These are phyloP conservation scores for Ogataea glucozyma DNA, from an alignment of 805 yeast genomes.

Conservation along the genomic window DNA sequence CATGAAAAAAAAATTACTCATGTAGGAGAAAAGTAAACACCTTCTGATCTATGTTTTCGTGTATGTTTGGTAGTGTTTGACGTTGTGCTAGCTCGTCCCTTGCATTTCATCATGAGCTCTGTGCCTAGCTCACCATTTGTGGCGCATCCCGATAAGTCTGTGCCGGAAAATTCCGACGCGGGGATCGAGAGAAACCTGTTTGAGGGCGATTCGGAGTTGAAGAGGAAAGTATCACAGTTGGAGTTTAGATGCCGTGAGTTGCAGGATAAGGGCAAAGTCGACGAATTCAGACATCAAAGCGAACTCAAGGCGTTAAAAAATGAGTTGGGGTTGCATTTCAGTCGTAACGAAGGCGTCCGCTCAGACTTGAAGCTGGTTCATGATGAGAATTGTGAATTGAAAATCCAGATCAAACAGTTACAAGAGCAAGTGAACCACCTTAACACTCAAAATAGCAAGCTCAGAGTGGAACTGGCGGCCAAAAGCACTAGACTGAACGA, in stretches of 20 bases:
- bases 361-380: slow-evolving; percentile 17
- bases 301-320: slow-evolving; percentile 11
- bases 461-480: slow-evolving; percentile 9
- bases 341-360: slow-evolving; percentile 37
- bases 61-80: neutral
- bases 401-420: slow-evolving; percentile 38
- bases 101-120: slow-evolving; percentile 2
- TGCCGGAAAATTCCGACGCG: neutral
- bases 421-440: neutral
- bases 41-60: too few relatives aligned
- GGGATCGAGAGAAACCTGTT: neutral
- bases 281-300: slow-evolving; percentile 3
- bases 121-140: slow-evolving; percentile 25
- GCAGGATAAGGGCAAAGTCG: slow-evolving; percentile 6
- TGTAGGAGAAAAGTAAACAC: too few relatives aligned
- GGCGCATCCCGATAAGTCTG: slow-evolving; percentile 17
- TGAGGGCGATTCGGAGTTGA: slow-evolving; percentile 1
- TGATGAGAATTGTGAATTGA: slow-evolving; percentile 31
- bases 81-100: neutral
- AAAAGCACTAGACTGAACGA: slow-evolving; percentile 6
- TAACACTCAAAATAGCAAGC: slow-evolving; percentile 6
- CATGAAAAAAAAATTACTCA: neutral
- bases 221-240: neutral
- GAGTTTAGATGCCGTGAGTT: slow-evolving; percentile 7
- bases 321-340: slow-evolving; percentile 20